Base-by-base conservation (phyloP, 2,329 filamentous ascomycete species). In the Aspergillus novoparasiticus region DNA sequence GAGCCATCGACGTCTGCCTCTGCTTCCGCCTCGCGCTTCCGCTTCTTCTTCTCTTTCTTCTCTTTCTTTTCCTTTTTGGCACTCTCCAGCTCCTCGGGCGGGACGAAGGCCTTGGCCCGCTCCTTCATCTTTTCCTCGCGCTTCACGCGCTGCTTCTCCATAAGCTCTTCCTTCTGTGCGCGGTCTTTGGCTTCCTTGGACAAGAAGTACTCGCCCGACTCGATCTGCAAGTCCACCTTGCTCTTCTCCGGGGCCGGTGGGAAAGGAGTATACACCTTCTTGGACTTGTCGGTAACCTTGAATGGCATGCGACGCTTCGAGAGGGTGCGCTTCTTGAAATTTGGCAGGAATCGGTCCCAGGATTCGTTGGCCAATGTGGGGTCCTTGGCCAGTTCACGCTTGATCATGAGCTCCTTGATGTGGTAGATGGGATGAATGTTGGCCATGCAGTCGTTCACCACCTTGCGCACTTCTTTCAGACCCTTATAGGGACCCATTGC, bases 141-240 rank as follows among this genome's bases (percentile, higher is more conserved):
- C 83, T 94, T 94, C 79, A 88, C 85, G 79, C 88, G 90, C 82
- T 97, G 94, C 79, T 90, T 89, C 77, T 96, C 93, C 74, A 92
- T 86, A 68, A 93, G 85, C 73, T 92, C 91, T 75, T 94, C 90
- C 79, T 91, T 89, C 54, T 85, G 88, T 60, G 89, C 90, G 65
- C 94, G 86, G 73, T 96, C 92, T 85, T 96, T 97, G 64, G 93
- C 94, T 74, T 94, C 89, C 84, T 97, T 97, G 75, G 90, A 89
- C 75, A 99, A 80, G 79, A 98, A 98, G 82, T 96, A 99, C 82
- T 98, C 94, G 81, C 95, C 94, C 72, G 88, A 94, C 84, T 99
- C 95, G 82, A 99, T 97, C 85, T 99, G 94, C 79, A 93, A 81
- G 80, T 99, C 95, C 72, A 99, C 87, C 87, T 98, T 99, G 87